Evolutionary conservation across 1,284 basidiomycete species (phyloP).

Genomic region (Ceratobasidium sp.): DNA sequence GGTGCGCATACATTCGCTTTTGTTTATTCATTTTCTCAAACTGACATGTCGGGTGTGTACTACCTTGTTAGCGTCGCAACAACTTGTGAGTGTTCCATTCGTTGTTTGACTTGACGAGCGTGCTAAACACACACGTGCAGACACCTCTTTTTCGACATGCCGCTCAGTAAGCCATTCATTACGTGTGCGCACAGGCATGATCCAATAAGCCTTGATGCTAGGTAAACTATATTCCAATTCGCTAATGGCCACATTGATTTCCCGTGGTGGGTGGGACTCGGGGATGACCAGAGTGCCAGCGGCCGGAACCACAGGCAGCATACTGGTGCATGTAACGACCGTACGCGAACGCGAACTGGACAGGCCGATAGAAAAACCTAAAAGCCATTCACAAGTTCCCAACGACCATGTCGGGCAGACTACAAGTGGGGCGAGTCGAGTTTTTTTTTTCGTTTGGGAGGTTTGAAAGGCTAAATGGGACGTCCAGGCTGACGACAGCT

Average conservation of each 20-base stretch:
- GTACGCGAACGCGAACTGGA: neutral
- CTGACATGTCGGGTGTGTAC: constrained; percentile 49
- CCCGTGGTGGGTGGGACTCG: constrained; percentile 28
- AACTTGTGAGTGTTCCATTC: constrained; percentile 25
- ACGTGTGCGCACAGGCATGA: too few species aligned
- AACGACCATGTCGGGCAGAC: too few species aligned
- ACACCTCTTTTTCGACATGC: too few species aligned
- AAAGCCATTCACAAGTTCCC: too few species aligned
- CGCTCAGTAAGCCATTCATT: too few species aligned
- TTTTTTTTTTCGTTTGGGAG: too few species aligned
- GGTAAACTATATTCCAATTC: constrained; percentile 34
- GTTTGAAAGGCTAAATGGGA: too few species aligned
- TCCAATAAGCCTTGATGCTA: neutral
- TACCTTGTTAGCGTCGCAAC: neutral
- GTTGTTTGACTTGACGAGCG: too few species aligned
- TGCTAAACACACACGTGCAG: too few species aligned
- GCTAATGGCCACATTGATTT: constrained; percentile 29
- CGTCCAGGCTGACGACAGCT: too few species aligned
- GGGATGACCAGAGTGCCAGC: neutral
- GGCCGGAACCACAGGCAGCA: neutral
- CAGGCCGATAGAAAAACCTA: neutral
- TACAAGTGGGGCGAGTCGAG: too few species aligned
- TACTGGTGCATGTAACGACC: neutral
- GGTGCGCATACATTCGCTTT: constrained; percentile 34
- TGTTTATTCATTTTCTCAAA: too few species aligned